These are phyloP conservation scores for Pichia gijzeniarum DNA, from an alignment of 805 yeast species.

Conservation along the genomic window DNA sequence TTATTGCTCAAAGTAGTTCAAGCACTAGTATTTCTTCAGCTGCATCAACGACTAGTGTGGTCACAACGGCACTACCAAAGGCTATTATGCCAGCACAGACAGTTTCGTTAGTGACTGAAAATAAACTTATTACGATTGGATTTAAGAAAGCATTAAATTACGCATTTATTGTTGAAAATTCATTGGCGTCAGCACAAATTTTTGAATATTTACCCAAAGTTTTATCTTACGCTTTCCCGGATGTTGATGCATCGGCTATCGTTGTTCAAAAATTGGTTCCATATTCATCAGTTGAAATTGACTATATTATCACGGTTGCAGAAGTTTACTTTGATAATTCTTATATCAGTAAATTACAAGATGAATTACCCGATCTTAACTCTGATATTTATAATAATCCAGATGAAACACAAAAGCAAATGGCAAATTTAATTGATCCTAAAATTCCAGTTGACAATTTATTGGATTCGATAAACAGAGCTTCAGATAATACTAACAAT, in stretches of 20 bases:
- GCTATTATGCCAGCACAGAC: constrained; percentile 59
- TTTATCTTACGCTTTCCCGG: constrained; percentile 52
- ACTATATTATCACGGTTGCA: constrained; percentile 81
- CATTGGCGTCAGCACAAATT: constrained; percentile 76
- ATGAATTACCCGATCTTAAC: constrained; percentile 39
- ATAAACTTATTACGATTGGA: constrained; percentile 62
- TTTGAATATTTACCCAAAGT: constrained; percentile 79
- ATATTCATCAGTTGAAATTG: constrained; percentile 46
- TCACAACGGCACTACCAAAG: constrained; percentile 58
- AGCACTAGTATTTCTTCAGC: constrained; percentile 1
- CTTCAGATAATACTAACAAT: constrained; percentile 9
- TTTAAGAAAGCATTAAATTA: constrained; percentile 77
- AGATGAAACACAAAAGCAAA: constrained; percentile 44
- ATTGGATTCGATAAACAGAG: constrained; percentile 12
- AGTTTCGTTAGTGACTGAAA: constrained; percentile 37
- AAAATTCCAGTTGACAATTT: constrained; percentile 53
- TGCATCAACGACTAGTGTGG: constrained; percentile 24
- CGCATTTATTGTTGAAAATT: constrained; percentile 68
- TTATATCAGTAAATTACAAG: constrained; percentile 43
- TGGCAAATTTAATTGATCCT: constrained; percentile 69
- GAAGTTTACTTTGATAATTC: constrained; percentile 71
- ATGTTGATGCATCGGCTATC: constrained; percentile 32
- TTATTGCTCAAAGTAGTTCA: constrained; percentile 12
- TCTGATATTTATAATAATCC: constrained; percentile 60
- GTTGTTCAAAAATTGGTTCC: constrained; percentile 71